Evolutionary conservation across 177 flowering plant species (phyloP), one percentile per base, ranked within the genome.

Genomic region (Telopea speciosissima): DNA sequence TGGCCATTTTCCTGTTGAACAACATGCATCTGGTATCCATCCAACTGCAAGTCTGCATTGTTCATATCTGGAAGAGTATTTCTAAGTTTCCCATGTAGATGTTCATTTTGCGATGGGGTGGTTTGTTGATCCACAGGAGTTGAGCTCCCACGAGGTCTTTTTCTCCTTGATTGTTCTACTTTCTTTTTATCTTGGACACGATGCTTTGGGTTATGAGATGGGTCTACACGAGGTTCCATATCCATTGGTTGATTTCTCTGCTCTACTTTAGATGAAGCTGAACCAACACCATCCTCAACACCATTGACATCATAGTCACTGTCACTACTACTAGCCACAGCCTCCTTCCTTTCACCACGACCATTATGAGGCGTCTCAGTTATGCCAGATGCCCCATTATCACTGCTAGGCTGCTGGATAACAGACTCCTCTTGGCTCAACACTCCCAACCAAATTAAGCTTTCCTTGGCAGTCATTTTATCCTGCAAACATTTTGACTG

Each of bases 401-500:
- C 88, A 75, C 88, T 79, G 77, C 83, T 86, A 16, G 81, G 84
- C 61, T 81, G 87, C 71, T 25, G 79, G 61, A 85, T 75, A 19
- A 79, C 66, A 8, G 88, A 71, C 74, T 89, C 93, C 77, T 89
- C 93, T 75, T 72, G 73, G 77, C 83, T 78, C 71, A 89, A 77
- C 49, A 87, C 90, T 9, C 80, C 85, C 69, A 89, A 79, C 93
- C 93, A 89, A 70, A 87, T 87, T 16, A 85, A 85, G 75, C 93
- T 89, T 75, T 89, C 93, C 70, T 87, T 89, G 49, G 92, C 92
- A 26, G 92, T 88, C 92, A 88, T 88, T 80, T 88, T 88, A 66
- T 88, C 92, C 80, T 88, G 93, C 62, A 86, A 80, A 78, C 91
- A 87, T 70, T 89, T 89, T 7, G 93, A 89, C 72, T 83, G 86